Base-by-base conservation (phyloP, 2,329 filamentous ascomycete species). In the Oidium heveae region DNA sequence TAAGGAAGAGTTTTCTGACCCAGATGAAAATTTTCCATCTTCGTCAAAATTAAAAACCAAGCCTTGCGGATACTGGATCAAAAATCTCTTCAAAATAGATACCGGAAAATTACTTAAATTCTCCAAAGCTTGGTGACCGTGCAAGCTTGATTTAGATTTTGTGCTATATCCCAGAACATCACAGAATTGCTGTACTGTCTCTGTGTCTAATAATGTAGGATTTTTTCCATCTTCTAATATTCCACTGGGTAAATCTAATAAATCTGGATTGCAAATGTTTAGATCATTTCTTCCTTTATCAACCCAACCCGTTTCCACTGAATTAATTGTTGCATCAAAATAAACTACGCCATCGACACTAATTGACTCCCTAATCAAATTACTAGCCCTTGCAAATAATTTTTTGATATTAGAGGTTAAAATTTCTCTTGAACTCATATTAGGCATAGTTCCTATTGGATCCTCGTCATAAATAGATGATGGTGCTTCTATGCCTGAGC, bases 321-420 rank as follows among this genome's bases (percentile, higher is more conserved):
- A 43, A 20, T 20, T n/a, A 2, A 15, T 4, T 28, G 32, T 37
- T 13, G 28, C 52, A 24, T 65, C 63, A 28, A 60, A 60, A 43
- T 63, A 65, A 16, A 64, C 55, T 10, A 60, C 59, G 4, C 63
- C 63, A 43, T 63, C 59, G 41, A 65, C 59, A 6, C 59, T 59
- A n/a, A 62, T 62, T 28, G 63, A 60, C 56, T 65, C 63, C 44
- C 63, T 57, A 28, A 65, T 63, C 15, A 65, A 58, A 51, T 64
- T 64, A 50, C 60, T 61, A 32, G 63, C 61, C 54, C 63, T 54
- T 28, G 58, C 57, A 52, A 65, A 64, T 2, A 62, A 58, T 9
- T 56, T 51, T 54, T 59, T 62, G 20, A 63, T 46, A 55, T 64
- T 61, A 28, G 55, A 57, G 24, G 63, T 61, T n/a, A 63, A 44